phyloP scores from a whole-genome alignment of 2,329 filamentous ascomycete genomes.

The Periconia sp. region DNA sequence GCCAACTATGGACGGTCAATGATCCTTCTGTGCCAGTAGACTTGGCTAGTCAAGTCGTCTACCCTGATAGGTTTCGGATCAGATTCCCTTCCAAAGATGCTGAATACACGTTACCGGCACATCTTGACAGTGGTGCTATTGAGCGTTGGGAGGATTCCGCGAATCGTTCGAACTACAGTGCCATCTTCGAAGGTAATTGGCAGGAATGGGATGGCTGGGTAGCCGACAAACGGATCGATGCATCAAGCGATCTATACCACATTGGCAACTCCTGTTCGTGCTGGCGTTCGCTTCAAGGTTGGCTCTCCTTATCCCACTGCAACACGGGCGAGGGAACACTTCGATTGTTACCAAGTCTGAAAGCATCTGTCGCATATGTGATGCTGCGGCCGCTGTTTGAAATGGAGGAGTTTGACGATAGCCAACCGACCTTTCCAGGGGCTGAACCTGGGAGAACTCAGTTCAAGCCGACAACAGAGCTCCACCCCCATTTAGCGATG shows the following conservation, averaged over 20 bases:
- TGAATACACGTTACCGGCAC: conserved; percentile 19
- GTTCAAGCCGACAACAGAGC: conserved; percentile 8
- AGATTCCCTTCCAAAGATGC: conserved; percentile 23
- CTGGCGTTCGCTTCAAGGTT: conserved; percentile 21
- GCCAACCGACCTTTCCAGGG: conserved; percentile 12
- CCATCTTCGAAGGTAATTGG: conserved; percentile 25
- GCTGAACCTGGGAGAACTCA: conserved; percentile 7
- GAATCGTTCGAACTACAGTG: conserved; percentile 17
- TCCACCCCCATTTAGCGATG: conserved; percentile 21
- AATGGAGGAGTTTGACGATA: conserved; percentile 20
- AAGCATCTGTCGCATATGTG: conserved; percentile 24
- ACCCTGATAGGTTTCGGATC: conserved; percentile 34
- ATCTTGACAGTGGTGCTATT: conserved; percentile 24
- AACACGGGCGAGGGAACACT: conserved; percentile 18
- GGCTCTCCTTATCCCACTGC: conserved; percentile 22
- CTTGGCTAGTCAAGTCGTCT: conserved; percentile 15
- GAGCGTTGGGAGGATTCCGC: conserved; percentile 25
- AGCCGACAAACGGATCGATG: conserved; percentile 22
- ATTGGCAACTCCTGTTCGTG: conserved; percentile 17
- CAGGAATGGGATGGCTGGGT: conserved; percentile 23
- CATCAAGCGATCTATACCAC: conserved; percentile 27
- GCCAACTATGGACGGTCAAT: conserved; percentile 11
- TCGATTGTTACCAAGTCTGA: conserved; percentile 21
- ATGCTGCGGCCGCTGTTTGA: conserved; percentile 26
- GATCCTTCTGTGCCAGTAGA: conserved; percentile 8